Conservation (phyloP, 2,329 filamentous ascomycete genomes). For the Hysterium pulicare region DNA sequence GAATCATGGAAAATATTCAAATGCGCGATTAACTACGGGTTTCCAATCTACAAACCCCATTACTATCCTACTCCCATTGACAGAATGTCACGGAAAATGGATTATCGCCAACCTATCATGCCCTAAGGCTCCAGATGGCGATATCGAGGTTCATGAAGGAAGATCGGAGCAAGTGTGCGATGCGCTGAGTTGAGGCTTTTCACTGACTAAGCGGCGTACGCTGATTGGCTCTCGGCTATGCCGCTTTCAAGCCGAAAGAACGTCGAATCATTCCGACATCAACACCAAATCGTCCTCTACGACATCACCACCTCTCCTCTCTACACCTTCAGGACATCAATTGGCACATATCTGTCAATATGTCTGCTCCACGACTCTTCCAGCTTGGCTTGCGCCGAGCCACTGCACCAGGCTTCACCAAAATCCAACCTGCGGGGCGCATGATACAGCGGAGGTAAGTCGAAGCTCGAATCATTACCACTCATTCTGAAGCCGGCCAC, state of each 20-base stretch:
- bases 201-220: neutral
- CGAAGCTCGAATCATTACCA: neutral
- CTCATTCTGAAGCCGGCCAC: neutral
- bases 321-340: constrained; percentile 18
- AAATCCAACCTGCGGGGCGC: constrained; percentile 36
- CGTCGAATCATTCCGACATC: neutral
- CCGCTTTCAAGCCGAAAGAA: too few species aligned
- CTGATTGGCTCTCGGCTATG: constrained; percentile 6
- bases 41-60: constrained; percentile 46
- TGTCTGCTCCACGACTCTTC: constrained; percentile 47
- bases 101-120: constrained; percentile 35
- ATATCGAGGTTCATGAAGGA: constrained; percentile 37
- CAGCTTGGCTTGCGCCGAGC: constrained; percentile 43
- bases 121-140: constrained; percentile 34
- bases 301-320: constrained; percentile 29
- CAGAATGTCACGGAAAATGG: constrained; percentile 38
- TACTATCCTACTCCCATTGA: constrained; percentile 30
- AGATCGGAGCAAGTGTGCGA: too few species aligned
- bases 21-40: constrained; percentile 55
- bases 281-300: constrained; percentile 4
- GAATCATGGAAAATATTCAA: constrained; percentile 37
- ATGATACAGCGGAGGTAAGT: constrained; percentile 49
- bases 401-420: constrained; percentile 40
- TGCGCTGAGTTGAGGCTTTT: too few species aligned
- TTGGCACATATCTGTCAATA: constrained; percentile 19